phyloP scores from a whole-genome alignment of 805 yeast species.

The Starmerella kuoi region DNA sequence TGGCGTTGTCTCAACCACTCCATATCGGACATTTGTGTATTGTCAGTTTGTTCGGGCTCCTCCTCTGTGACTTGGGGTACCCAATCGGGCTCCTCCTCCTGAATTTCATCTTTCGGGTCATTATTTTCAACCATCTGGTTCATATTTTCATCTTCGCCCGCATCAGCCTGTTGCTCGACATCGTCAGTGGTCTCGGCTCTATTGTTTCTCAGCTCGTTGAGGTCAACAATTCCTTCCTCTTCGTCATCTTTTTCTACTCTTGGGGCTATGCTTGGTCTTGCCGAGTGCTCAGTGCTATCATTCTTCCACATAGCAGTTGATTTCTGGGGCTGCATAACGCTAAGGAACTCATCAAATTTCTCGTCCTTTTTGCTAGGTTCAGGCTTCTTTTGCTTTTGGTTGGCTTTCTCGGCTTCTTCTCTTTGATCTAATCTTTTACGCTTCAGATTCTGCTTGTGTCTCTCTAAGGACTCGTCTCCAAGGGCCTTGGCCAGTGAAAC shows the following conservation, averaged over 20 bases:
- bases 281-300: slow-evolving; percentile 28
- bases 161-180: slow-evolving; percentile 25
- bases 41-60: slow-evolving; percentile 42
- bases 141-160: slow-evolving; percentile 14
- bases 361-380: slow-evolving; percentile 19
- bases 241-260: slow-evolving; percentile 23
- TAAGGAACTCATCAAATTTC: slow-evolving; percentile 65
- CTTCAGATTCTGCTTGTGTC: slow-evolving; percentile 34
- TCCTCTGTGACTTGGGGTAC: slow-evolving; percentile 6
- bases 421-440: slow-evolving; percentile 13
- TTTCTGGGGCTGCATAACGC: slow-evolving; percentile 67
- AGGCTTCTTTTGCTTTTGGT: slow-evolving; percentile 20
- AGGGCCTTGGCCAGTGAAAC: slow-evolving; percentile 77
- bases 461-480: slow-evolving; percentile 58
- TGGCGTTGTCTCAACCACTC: slow-evolving; percentile 79
- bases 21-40: slow-evolving; percentile 47
- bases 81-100: slow-evolving; percentile 2
- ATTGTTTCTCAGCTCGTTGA: background rate
- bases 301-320: slow-evolving; percentile 24
- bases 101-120: slow-evolving; percentile 25
- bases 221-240: slow-evolving; percentile 25
- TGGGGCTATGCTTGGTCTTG: background rate
- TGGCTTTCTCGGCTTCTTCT: background rate
- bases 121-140: slow-evolving; percentile 12
- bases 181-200: slow-evolving; percentile 32